Evolutionary conservation across 2,329 filamentous ascomycete species (phyloP).

Genomic region (Catunica adiposa): DNA sequence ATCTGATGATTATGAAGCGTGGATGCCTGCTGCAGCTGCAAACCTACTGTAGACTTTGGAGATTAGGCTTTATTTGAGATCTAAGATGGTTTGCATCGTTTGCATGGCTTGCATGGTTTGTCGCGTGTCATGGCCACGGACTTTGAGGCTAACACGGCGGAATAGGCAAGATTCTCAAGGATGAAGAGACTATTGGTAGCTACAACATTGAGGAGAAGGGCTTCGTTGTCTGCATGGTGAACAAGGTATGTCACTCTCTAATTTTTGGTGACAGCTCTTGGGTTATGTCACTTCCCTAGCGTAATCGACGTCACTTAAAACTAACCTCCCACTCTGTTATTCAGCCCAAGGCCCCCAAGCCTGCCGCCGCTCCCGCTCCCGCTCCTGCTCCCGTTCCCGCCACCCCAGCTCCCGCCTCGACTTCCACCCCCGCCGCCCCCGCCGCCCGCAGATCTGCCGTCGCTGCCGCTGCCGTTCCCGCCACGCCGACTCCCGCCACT

Average conservation of each 20-base stretch:
- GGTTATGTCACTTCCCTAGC: too few species aligned
- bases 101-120: neutral
- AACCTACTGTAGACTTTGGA: neutral
- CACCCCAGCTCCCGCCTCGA: constrained; percentile 41
- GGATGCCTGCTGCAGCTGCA: constrained; percentile 1
- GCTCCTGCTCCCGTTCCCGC: constrained; percentile 44
- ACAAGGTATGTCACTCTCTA: constrained; percentile 49
- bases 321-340: neutral
- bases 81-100: neutral
- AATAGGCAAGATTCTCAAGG: constrained; percentile 83
- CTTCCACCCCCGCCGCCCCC: constrained; percentile 33
- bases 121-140: neutral
- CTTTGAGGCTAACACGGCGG: neutral
- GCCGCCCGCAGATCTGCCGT: constrained; percentile 33
- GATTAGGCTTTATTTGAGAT: neutral
- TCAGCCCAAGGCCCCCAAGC: constrained; percentile 52
- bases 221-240: constrained; percentile 96
- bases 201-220: constrained; percentile 99
- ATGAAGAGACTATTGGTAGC: constrained; percentile 88
- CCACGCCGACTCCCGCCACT: constrained; percentile 37
- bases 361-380: constrained; percentile 24
- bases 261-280: neutral
- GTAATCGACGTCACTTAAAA: neutral
- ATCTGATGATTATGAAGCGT: too few species aligned
- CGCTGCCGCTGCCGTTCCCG: constrained; percentile 26